Conservation (phyloP, 306 rosid species). For the Cicer cuneatum region DNA sequence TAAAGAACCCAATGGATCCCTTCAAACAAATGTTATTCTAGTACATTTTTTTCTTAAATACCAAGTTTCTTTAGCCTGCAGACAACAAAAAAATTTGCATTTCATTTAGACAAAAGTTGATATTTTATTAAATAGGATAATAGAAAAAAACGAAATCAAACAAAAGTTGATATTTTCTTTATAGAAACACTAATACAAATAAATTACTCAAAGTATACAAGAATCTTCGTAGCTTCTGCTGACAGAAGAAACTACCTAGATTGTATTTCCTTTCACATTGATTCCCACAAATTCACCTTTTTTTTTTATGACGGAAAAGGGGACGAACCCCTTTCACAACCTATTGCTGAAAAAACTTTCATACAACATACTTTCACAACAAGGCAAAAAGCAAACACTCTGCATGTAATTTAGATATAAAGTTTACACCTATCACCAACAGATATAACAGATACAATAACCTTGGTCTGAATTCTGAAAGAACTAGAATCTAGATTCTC, state of each 20-base stretch:
- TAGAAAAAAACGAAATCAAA: background rate
- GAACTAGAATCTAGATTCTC: conserved; percentile 19
- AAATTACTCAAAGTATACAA: conserved; percentile 1
- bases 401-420: background rate
- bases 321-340: background rate
- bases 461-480: conserved; percentile 28
- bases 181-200: background rate
- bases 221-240: conserved; percentile 18
- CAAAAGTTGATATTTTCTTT: background rate
- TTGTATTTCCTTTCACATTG: background rate
- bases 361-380: conserved; percentile 1
- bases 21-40: conserved; percentile 16
- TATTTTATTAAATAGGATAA: background rate
- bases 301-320: too few relatives aligned
- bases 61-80: background rate
- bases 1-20: conserved; percentile 4
- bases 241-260: conserved; percentile 5
- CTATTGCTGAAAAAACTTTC: background rate
- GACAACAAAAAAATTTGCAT: conserved; percentile 1
- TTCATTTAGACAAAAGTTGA: conserved; percentile 16
- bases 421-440: background rate
- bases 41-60: conserved; percentile 1
- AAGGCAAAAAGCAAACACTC: background rate
- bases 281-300: background rate
- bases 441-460: background rate